Percentiles rank a stretch among this genome's conserved stretches.
These are phyloP conservation scores for Termitomyces sp. DNA, from an alignment of 768 basidiomycete species.

Conservation along the genomic window DNA sequence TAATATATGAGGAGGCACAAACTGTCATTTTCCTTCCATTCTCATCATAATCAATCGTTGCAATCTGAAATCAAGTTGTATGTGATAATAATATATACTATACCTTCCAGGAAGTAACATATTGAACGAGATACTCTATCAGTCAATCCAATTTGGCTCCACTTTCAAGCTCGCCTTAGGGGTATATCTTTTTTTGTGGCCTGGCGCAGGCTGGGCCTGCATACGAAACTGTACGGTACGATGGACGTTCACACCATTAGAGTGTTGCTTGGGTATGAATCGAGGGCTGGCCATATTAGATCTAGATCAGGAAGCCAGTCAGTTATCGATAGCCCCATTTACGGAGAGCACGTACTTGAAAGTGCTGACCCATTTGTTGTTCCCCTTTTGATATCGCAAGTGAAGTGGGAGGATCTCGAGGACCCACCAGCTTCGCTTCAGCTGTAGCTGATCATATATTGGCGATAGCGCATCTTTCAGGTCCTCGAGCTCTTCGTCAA, in stretches of 20 bases:
- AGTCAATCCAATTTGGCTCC: slow-evolving; percentile 30
- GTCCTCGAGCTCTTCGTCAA: slow-evolving; percentile 46
- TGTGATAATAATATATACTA: background rate
- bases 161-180: slow-evolving; percentile 22
- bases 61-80: background rate
- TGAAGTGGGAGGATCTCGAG: slow-evolving; percentile 41
- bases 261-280: slow-evolving; percentile 30
- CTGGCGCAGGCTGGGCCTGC: slow-evolving; percentile 32
- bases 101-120: background rate
- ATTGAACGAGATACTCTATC: background rate
- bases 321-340: background rate
- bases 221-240: slow-evolving; percentile 46
- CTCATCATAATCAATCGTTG: background rate
- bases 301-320: background rate
- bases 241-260: slow-evolving; percentile 36
- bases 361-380: slow-evolving; percentile 21
- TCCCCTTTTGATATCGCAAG: slow-evolving; percentile 26
- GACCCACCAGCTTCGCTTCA: slow-evolving; percentile 47
- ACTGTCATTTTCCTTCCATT: background rate
- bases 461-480: slow-evolving; percentile 41
- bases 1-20: background rate
- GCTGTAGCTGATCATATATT: slow-evolving; percentile 44
- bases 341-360: slow-evolving; percentile 11
- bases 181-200: slow-evolving; percentile 17
- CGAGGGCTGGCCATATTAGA: slow-evolving; percentile 31